Percentiles rank a stretch among this genome's conserved stretches.
Conservation (phyloP, 2,329 filamentous ascomycete genomes). For the Zymoseptoria crescenta region DNA sequence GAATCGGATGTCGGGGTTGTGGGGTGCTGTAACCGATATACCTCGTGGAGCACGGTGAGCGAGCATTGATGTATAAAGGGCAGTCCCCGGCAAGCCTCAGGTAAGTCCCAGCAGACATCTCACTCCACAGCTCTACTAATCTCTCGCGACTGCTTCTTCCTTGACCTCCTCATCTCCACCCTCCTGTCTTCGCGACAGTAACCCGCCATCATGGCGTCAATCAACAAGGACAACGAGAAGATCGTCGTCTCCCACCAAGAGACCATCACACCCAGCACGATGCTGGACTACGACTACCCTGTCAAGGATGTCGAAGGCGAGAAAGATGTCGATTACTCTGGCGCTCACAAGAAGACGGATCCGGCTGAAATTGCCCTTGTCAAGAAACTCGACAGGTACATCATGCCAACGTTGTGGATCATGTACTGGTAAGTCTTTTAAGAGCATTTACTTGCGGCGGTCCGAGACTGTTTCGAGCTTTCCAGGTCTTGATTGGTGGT, state of each 20-base stretch:
- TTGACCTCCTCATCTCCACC: slow-evolving; percentile 1
- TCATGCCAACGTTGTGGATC: slow-evolving; percentile 24
- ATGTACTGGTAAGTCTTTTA: slow-evolving; percentile 13
- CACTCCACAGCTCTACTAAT: neutral
- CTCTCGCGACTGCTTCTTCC: neutral
- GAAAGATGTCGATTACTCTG: slow-evolving; percentile 21
- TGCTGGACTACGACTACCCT: slow-evolving; percentile 6
- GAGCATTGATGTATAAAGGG: neutral
- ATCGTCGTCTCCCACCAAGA: slow-evolving; percentile 6
- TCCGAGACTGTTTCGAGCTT: neutral
- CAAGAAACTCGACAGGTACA: slow-evolving; percentile 25
- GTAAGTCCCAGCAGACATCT: neutral
- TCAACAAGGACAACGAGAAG: slow-evolving; percentile 8
- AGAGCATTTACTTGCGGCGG: neutral
- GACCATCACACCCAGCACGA: slow-evolving; percentile 9
- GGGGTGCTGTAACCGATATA: neutral
- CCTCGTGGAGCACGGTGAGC: neutral
- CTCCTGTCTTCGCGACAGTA: neutral
- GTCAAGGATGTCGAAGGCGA: slow-evolving; percentile 5
- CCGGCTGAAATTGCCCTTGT: slow-evolving; percentile 25
- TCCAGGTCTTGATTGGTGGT: neutral
- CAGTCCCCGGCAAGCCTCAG: neutral
- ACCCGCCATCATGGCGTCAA: slow-evolving; percentile 8
- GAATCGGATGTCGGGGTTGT: neutral
- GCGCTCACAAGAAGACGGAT: slow-evolving; percentile 27